These are phyloP conservation scores for Cunninghamia lanceolata DNA, from an alignment of 75 land plant species.

Conservation along the genomic window DNA sequence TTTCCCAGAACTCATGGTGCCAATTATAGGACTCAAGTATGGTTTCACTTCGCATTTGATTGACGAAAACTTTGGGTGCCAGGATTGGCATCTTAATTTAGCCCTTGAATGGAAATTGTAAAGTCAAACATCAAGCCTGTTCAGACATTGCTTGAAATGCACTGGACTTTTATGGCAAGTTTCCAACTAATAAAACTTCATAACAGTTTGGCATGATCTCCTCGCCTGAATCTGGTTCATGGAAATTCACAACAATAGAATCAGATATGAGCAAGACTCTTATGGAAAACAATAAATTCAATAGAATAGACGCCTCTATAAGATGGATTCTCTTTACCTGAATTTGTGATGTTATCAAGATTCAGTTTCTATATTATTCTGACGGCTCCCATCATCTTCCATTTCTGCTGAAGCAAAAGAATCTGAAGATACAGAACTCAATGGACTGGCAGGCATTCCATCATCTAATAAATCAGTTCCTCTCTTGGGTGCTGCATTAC, in stretches of 20 bases:
- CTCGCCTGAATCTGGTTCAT: neutral
- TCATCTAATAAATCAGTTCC: conserved; percentile 35
- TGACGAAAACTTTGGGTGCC: neutral
- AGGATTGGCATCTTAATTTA: neutral
- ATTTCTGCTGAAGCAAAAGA: conserved; percentile 70
- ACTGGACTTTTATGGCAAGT: neutral
- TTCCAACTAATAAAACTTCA: neutral
- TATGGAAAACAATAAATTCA: neutral
- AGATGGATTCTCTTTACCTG: neutral
- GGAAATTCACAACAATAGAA: neutral
- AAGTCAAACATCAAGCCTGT: neutral
- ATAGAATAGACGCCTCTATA: neutral
- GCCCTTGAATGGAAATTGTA: neutral
- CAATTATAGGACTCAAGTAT: neutral
- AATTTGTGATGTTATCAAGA: conserved; percentile 16
- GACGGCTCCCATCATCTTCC: conserved; percentile 48
- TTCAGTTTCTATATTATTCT: conserved; percentile 44
- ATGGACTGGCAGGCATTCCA: conserved; percentile 33
- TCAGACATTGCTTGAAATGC: neutral
- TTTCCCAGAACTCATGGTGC: neutral
- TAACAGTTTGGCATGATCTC: neutral
- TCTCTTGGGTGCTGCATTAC: conserved; percentile 4
- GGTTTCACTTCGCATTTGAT: neutral
- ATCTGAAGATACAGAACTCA: conserved; percentile 30
- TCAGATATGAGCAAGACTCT: neutral